These are phyloP conservation scores for Alternaria sp. DNA, from an alignment of 2,329 filamentous ascomycete species.

Conservation along the genomic window DNA sequence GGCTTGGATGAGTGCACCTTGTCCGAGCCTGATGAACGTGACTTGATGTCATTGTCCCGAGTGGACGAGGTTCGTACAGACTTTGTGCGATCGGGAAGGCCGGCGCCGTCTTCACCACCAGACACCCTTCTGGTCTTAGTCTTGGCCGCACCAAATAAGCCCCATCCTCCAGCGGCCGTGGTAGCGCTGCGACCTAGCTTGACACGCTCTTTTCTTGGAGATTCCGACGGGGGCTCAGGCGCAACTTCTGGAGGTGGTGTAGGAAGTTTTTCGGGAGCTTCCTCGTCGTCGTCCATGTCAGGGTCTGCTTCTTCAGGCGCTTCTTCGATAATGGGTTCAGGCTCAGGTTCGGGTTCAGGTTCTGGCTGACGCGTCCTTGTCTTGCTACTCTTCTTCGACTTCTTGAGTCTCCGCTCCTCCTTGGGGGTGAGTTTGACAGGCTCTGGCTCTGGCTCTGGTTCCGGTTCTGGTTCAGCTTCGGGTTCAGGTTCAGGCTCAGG, in stretches of 20 bases:
- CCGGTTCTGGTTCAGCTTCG: constrained; percentile 38
- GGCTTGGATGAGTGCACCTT: constrained; percentile 60
- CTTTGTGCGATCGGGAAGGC: constrained; percentile 60
- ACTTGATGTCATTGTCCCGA: constrained; percentile 67
- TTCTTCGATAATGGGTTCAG: constrained; percentile 30
- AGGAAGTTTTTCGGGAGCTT: constrained; percentile 49
- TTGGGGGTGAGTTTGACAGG: constrained; percentile 15
- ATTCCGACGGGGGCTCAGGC: constrained; percentile 54
- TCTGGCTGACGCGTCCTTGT: constrained; percentile 28
- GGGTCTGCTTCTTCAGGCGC: constrained; percentile 30
- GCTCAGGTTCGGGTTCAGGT: constrained; percentile 5
- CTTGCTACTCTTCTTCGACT: constrained; percentile 40
- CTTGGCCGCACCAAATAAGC: constrained; percentile 63
- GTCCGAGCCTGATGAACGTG: constrained; percentile 76
- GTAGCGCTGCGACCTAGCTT: constrained; percentile 75
- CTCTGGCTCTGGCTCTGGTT: constrained; percentile 21
- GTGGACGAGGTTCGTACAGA: constrained; percentile 56
- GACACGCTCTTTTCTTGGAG: constrained; percentile 72
- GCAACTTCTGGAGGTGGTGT: constrained; percentile 56
- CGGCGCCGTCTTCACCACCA: constrained; percentile 36
- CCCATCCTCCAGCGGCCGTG: constrained; percentile 69
- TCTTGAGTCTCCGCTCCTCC: constrained; percentile 21
- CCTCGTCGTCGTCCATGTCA: constrained; percentile 35
- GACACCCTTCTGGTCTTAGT: constrained; percentile 47
- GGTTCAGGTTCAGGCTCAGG: constrained; percentile 38